Conservation (phyloP, 73 alveolate species). For the Paramecium primaurelia region DNA sequence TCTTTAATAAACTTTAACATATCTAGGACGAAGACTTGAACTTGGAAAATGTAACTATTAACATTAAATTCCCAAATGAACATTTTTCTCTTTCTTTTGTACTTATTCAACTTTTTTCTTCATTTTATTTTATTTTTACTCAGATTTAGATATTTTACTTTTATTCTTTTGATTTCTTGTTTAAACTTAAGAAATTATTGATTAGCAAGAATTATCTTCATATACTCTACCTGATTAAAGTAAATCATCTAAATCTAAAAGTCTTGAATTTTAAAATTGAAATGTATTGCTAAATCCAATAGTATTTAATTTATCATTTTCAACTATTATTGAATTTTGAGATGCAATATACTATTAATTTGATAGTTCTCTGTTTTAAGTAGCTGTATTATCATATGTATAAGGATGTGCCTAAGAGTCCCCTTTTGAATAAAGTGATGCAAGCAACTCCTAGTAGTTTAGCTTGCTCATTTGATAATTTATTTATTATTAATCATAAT, state of each 20-base stretch:
- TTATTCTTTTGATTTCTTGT: background rate
- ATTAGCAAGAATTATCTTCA: background rate
- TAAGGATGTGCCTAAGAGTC: background rate
- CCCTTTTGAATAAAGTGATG: background rate
- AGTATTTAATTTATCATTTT: background rate
- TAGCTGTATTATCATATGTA: background rate
- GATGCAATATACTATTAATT: background rate
- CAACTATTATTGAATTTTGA: background rate
- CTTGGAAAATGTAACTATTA: background rate
- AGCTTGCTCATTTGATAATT: background rate
- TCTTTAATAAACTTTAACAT: background rate
- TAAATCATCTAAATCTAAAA: background rate
- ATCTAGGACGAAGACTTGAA: background rate
- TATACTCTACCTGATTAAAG: background rate
- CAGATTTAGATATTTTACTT: background rate
- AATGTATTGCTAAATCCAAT: background rate
- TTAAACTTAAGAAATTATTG: background rate
- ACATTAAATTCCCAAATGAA: background rate
- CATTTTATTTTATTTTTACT: background rate
- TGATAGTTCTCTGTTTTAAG: background rate
- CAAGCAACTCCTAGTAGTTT: background rate
- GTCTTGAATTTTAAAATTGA: background rate
- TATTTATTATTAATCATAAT: background rate
- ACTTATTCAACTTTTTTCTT: background rate
- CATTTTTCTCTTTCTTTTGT: background rate